Base-by-base conservation (phyloP, 345 rosid genomes). In the Cardiospermum halicacabum region DNA sequence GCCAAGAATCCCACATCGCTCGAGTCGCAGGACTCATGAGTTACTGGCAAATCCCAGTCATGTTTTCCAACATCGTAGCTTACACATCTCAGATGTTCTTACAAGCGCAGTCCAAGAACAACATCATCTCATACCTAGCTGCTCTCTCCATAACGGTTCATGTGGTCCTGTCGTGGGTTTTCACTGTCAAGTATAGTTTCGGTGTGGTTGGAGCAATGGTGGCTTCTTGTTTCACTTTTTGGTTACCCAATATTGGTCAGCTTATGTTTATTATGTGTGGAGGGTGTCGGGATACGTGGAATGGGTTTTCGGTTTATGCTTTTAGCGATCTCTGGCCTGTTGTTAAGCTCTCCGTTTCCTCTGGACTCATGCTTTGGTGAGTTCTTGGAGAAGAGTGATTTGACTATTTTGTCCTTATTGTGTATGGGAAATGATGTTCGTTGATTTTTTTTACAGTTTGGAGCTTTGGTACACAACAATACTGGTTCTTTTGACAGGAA, bases 391-490 rank as follows among this genome's bases (percentile, higher is more conserved):
- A 43, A 18, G 1, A 43, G 7, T 43, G 18, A 18, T 15, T 15
- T n/a, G 15, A 43, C n/a, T 11, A 43, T 15, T 5, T 43, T 43
- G 49, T 43, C 18, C 19, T 43, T 43, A 4, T 16, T 15, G 21
- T 15, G 49, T 1, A 43, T 43, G 49, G 18, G 39, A 43, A 43
- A 43, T 4, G 21, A 15, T 39, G n/a, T n/a, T n/a, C n/a, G n/a
- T 39, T 39, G 15, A 11, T 39, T 39, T 6, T 11, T 39, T 39
- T 58, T 56, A 30, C 88, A 86, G 91, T 66, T 84, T 91, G 39
- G 93, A 88, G 80, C 74, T 86, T 53, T 88, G 97, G 96, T 88
- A 91, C 91, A 88, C 77, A 77, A 77, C 96, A 18, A 68, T 86
- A 57, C 72, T 91, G 71, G 64, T 91, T 58, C 82, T 88, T 36